Evolutionary conservation across 768 basidiomycete genomes (phyloP).

Genomic region (Termitomyces sp.): DNA sequence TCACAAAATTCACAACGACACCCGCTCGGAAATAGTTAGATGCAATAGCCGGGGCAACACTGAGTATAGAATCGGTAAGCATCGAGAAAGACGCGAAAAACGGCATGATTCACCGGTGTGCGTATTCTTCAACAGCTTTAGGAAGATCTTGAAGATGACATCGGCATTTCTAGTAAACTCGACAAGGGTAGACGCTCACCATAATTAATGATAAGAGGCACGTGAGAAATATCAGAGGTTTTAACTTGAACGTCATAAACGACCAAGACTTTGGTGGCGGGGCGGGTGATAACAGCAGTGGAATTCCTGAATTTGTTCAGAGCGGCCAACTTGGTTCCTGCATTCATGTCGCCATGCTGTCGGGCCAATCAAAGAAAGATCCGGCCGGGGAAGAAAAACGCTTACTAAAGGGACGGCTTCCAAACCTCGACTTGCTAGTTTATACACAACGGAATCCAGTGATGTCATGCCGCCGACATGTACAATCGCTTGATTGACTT

Average conservation of each 20-base stretch:
- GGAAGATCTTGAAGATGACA: conserved; percentile 59
- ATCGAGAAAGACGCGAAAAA: background rate
- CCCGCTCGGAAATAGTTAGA: conserved; percentile 83
- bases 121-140: conserved; percentile 96
- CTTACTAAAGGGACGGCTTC: conserved; percentile 87
- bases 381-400: conserved; percentile 10
- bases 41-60: conserved; percentile 85
- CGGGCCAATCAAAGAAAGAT: conserved; percentile 11
- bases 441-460: conserved; percentile 86
- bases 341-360: conserved; percentile 92
- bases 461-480: conserved; percentile 86
- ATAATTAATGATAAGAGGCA: conserved; percentile 94
- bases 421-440: conserved; percentile 76
- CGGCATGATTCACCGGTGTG: conserved; percentile 62
- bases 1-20: conserved; percentile 94
- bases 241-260: conserved; percentile 94
- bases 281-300: conserved; percentile 51
- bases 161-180: background rate
- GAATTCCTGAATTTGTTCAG: conserved; percentile 78
- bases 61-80: conserved; percentile 20
- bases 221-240: conserved; percentile 80
- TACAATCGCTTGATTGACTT: conserved; percentile 74
- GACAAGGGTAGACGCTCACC: conserved; percentile 34
- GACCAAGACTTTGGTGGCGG: conserved; percentile 72
- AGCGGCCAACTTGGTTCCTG: conserved; percentile 72